Evolutionary conservation across 805 yeast species (phyloP), one percentile per base, ranked within the genome.

Genomic region (Saturnispora dispora): DNA sequence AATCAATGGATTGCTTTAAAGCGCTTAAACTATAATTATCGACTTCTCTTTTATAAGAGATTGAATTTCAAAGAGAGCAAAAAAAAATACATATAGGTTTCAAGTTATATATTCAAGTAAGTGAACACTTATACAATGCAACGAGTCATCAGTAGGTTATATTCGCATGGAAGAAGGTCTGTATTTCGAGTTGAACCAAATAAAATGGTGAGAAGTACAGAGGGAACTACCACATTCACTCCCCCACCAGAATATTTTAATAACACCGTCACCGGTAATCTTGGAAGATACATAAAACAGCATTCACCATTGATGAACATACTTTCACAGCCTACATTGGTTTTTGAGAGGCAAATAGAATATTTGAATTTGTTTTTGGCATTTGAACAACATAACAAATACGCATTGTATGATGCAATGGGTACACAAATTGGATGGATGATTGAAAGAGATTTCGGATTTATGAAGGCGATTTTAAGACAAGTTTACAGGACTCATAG

Each of bases 361-460:
- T 76, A 83, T 71, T 83, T 88, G 88, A 90, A 88, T 62, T 73
- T 93, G 17, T 76, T 89, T 49, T 62, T 90, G 11, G 97, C 97
- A 1, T 88, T 86, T 60, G 98, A 91, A 64, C 98, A 93, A 68
- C 88, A 93, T 2, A 91, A 90, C 63, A 71, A 75, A 56, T 91
- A 91, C 63, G 75, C 73, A 11, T 76, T 93, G 43, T 75, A 83
- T 80, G 85, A 88, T 64, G 75, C 85, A 0, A 58, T 71, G 55
- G 98, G 98, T 1, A 73, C 79, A 49, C 81, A 78, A 48, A 61
- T 93, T 7, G 99, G 96, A 0, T 82, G 74, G 63, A 79, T 91
- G 81, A 74, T 78, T 52, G 99, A 93, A 63, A 78, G 86, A 58
- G 96, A 88, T 59, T 70, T 79, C 48, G 87, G 91, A 2, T 61